These are phyloP conservation scores for Penicillium paradoxum DNA, from an alignment of 495 filamentous ascomycete genomes.

Conservation along the genomic window DNA sequence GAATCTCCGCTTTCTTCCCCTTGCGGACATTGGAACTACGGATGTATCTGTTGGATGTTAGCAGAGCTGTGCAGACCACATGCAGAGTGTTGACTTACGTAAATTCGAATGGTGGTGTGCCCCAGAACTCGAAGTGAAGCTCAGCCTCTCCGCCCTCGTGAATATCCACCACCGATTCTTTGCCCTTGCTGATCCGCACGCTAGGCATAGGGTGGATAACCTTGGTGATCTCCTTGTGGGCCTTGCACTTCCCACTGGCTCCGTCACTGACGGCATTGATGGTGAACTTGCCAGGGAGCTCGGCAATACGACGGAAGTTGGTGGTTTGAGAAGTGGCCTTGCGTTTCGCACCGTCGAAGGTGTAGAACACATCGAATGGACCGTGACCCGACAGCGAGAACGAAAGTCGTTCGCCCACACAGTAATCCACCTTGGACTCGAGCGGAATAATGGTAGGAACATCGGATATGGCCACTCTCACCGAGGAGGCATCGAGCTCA, in stretches of 20 bases:
- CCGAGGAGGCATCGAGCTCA: constrained; percentile 60
- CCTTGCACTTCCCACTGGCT: constrained; percentile 71
- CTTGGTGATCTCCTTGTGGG: constrained; percentile 68
- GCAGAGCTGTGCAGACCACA: background rate
- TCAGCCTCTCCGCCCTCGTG: constrained; percentile 93
- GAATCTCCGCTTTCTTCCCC: constrained; percentile 68
- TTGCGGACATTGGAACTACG: constrained; percentile 76
- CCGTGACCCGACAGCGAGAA: constrained; percentile 83
- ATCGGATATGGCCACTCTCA: constrained; percentile 85
- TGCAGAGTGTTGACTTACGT: constrained; percentile 48
- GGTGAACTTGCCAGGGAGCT: constrained; percentile 79
- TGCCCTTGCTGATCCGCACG: constrained; percentile 79
- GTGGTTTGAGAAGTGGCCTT: constrained; percentile 73
- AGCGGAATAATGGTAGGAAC: constrained; percentile 83
- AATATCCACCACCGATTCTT: constrained; percentile 76
- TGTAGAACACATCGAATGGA: constrained; percentile 91
- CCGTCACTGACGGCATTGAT: constrained; percentile 81
- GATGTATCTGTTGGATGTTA: constrained; percentile 57
- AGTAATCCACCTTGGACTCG: constrained; percentile 85
- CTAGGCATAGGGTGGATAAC: constrained; percentile 86
- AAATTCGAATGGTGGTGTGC: constrained; percentile 95
- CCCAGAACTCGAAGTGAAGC: constrained; percentile 88
- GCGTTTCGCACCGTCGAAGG: constrained; percentile 68
- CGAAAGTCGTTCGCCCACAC: constrained; percentile 87
- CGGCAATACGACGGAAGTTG: constrained; percentile 85